Evolutionary conservation across 2,329 filamentous ascomycete species (phyloP).

Genomic region (Alternaria burnsii): DNA sequence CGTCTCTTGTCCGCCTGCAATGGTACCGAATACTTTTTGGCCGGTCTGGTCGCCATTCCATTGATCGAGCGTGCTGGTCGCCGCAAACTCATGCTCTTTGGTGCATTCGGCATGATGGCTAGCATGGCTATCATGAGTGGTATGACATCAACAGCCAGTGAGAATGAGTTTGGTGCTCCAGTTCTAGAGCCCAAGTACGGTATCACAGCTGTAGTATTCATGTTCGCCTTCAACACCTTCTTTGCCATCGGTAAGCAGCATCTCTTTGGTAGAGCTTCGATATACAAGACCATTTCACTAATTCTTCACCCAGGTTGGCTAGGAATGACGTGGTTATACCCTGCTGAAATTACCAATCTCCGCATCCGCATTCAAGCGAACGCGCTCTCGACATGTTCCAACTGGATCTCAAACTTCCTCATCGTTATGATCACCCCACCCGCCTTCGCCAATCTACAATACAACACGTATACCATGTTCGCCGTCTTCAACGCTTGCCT

Average conservation of each 20-base stretch:
- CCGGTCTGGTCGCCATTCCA: constrained; percentile 51
- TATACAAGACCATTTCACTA: background rate
- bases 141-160: constrained; percentile 12
- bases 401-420: constrained; percentile 59
- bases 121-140: constrained; percentile 60
- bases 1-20: constrained; percentile 52
- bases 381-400: constrained; percentile 49
- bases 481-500: constrained; percentile 62
- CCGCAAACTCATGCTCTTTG: constrained; percentile 43
- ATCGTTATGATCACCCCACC: constrained; percentile 70
- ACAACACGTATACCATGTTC: constrained; percentile 62
- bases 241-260: constrained; percentile 63
- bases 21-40: constrained; percentile 54
- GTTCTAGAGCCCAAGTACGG: constrained; percentile 56
- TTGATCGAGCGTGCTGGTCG: constrained; percentile 50
- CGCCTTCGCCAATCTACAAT: constrained; percentile 62
- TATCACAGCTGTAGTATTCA: constrained; percentile 67
- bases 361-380: constrained; percentile 77
- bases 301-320: constrained; percentile 53
- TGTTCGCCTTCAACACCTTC: constrained; percentile 72
- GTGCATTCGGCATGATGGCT: constrained; percentile 33
- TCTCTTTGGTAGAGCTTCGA: background rate
- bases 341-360: constrained; percentile 76
- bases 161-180: constrained; percentile 15
- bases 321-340: constrained; percentile 66